Percentiles rank a stretch among this genome's conserved stretches.
Evolutionary conservation across 2,329 filamentous ascomycete genomes (phyloP).

Genomic region (Daldinia sp.): DNA sequence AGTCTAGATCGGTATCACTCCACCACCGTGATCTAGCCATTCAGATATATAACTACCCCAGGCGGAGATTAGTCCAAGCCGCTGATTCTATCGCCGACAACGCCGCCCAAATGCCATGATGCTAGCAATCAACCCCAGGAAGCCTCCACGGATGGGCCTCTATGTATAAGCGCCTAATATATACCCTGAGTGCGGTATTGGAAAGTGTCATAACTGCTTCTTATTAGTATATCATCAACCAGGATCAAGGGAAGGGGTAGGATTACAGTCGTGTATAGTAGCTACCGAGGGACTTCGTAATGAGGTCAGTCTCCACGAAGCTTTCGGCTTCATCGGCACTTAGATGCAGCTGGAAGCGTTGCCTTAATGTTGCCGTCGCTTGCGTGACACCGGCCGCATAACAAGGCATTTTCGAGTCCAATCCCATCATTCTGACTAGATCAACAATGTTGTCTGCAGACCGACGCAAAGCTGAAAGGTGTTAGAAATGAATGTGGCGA

Average conservation of each 20-base stretch:
- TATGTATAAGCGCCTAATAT: conserved; percentile 62
- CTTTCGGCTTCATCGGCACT: conserved; percentile 82
- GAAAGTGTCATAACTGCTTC: conserved; percentile 78
- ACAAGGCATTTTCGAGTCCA: conserved; percentile 84
- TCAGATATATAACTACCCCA: conserved; percentile 33
- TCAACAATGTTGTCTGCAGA: conserved; percentile 84
- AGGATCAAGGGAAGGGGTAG: conserved; percentile 4
- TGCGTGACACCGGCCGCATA: conserved; percentile 77
- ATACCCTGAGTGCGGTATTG: conserved; percentile 90
- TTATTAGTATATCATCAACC: conserved; percentile 21
- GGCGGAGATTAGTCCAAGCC: conserved; percentile 41
- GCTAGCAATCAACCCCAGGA: conserved; percentile 37
- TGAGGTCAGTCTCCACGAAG: conserved; percentile 81
- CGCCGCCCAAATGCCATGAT: conserved; percentile 47
- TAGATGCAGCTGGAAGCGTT: conserved; percentile 82
- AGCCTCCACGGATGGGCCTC: conserved; percentile 25
- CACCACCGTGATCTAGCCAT: conserved; percentile 38
- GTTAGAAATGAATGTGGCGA: background rate
- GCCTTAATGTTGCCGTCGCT: conserved; percentile 73
- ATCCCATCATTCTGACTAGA: conserved; percentile 84
- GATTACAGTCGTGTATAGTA: conserved; percentile 86
- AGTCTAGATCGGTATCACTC: conserved; percentile 31
- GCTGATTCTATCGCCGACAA: conserved; percentile 44
- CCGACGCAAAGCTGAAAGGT: conserved; percentile 69
- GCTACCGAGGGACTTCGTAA: conserved; percentile 83